These are phyloP conservation scores for Clavispora santaluciae DNA, from an alignment of 805 yeast genomes.

Conservation along the genomic window DNA sequence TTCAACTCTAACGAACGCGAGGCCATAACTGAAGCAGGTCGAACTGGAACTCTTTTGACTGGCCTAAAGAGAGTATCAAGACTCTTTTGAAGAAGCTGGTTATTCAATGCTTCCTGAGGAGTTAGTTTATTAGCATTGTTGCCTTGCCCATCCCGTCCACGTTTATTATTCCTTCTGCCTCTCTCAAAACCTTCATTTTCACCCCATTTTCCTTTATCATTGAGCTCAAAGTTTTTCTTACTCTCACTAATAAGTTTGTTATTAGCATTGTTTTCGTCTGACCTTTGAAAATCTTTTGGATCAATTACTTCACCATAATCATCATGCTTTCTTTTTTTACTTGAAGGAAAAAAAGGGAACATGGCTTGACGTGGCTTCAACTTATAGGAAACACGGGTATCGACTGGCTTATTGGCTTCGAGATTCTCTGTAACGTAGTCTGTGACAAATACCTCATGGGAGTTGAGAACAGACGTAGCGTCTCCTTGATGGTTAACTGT, in stretches of 20 bases:
- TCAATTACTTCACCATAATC: conserved; percentile 84
- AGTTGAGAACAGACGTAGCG: conserved; percentile 26
- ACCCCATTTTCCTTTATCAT: conserved; percentile 27
- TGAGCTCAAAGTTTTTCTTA: conserved; percentile 32
- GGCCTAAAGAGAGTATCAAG: conserved; percentile 53
- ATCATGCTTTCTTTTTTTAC: conserved; percentile 57
- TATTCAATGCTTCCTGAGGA: conserved; percentile 40
- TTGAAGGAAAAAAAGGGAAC: conserved; percentile 64
- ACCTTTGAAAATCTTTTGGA: conserved; percentile 54
- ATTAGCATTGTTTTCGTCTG: conserved; percentile 43
- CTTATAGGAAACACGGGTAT: conserved; percentile 43
- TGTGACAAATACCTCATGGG: conserved; percentile 37
- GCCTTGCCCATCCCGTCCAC: conserved; percentile 13
- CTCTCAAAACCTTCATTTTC: conserved; percentile 11
- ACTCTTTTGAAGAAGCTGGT: conserved; percentile 34
- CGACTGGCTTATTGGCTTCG: conserved; percentile 45
- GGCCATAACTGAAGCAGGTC: conserved; percentile 16
- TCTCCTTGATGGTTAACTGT: background rate
- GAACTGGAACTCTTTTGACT: conserved; percentile 32
- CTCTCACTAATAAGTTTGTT: conserved; percentile 33
- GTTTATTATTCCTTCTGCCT: conserved; percentile 14
- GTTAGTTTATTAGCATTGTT: conserved; percentile 28
- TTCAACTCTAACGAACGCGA: conserved; percentile 27
- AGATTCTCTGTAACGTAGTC: conserved; percentile 36
- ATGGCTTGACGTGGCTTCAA: conserved; percentile 52